Conservation (phyloP, 441 rosid species). For the Gossypium trilobum region DNA sequence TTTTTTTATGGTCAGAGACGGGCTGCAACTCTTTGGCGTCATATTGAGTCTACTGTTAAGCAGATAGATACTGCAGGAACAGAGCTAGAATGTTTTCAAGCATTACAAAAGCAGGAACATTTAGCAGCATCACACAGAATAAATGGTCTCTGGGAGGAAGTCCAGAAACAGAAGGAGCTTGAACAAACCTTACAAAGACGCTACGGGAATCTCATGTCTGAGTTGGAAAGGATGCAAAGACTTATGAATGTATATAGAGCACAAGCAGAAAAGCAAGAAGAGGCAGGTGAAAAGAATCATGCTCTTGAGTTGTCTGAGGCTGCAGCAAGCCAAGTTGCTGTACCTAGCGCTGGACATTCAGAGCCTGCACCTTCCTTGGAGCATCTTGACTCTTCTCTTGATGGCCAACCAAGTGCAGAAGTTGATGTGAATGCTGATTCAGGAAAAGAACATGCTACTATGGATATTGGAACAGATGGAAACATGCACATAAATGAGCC, state of each 20-base stretch:
- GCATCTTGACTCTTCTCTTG: constrained; percentile 14
- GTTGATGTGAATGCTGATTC: constrained; percentile 17
- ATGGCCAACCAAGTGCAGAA: neutral
- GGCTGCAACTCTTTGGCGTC: constrained; percentile 63
- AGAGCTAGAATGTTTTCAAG: constrained; percentile 83
- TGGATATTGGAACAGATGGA: constrained; percentile 8
- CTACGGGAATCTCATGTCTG: constrained; percentile 54
- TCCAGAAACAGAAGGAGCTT: constrained; percentile 78
- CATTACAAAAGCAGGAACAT: constrained; percentile 86
- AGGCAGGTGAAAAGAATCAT: constrained; percentile 31
- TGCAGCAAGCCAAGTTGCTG: constrained; percentile 21
- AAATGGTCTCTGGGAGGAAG: constrained; percentile 72
- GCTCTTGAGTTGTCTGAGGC: constrained; percentile 13
- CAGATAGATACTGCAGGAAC: constrained; percentile 83
- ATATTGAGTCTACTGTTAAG: constrained; percentile 64
- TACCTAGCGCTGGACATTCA: constrained; percentile 18
- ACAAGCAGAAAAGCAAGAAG: constrained; percentile 43
- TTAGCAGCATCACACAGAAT: constrained; percentile 76
- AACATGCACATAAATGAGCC: constrained; percentile 4
- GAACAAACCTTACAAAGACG: constrained; percentile 65
- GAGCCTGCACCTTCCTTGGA: constrained; percentile 15
- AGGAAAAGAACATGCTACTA: constrained; percentile 15
- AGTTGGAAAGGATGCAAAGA: constrained; percentile 47
- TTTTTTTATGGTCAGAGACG: constrained; percentile 39
- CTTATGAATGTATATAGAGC: constrained; percentile 36